Evolutionary conservation across 1,139 yeast species (phyloP), one percentile per base, ranked within the genome.

Genomic region (Saccharomycopsis crataegensis): DNA sequence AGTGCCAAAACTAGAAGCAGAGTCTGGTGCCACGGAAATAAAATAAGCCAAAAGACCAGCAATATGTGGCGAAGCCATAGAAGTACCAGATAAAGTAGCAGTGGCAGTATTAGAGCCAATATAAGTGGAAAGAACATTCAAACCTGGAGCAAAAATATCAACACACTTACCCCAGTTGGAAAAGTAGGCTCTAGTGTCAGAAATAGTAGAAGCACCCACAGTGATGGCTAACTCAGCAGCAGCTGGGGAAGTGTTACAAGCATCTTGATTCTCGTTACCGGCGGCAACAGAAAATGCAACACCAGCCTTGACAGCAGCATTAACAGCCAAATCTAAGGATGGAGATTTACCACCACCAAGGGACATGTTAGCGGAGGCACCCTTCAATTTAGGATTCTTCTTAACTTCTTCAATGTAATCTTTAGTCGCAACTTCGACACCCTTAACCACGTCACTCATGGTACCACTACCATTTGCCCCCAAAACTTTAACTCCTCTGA

Each of bases 61-160:
- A 68, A 93, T 86, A 68, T 93, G 98, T 53, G 99, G 99, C 48
- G 98, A 88, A 40, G 99, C 99, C 99, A 93, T 93, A 22, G 99
- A 93, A 22, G 99, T 93, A 73, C 99, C 99, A 43, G 97, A 89
- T 71, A 93, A 78, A 52, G 93, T 82, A 58, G 96, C 96, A 61
- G 96, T 85, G 49, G 94, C 90, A 56, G 78, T 70, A 61, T 82
- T 82, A 43, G 95, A 84, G 51, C 96, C 95, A 69, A 87, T 90
- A 74, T 90, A 93, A 53, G 95, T 86, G 37, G 93, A 84, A 64
- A 84, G 74, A 60, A 87, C 79, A 69, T 86, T 83, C 69, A 85
- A 78, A 66, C 95, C 95, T 34, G 95, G 95, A 38, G 89, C 95
- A 65, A 85, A 86, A 57, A 87, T 80, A 67, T 86, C 94, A 52